Base-by-base conservation (phyloP, 1,139 yeast species). In the Magnusiomyces suaveolens region DNA sequence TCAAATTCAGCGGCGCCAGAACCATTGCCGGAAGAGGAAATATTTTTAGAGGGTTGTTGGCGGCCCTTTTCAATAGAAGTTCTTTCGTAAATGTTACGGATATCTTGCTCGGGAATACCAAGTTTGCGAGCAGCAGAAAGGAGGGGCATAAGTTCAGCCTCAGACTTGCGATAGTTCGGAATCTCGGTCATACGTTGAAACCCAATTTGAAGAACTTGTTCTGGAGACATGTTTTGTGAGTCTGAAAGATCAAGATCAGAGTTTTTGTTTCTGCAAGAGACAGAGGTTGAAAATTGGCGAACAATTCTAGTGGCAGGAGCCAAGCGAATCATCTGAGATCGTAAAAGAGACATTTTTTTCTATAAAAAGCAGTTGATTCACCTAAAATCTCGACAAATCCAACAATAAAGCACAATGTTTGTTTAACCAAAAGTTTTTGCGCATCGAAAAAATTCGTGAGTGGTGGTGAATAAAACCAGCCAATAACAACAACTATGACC, bases 61-160 rank as follows among this genome's bases (percentile, higher is more conserved):
- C n/a, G 43, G 50, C 43, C 41, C 24, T 46, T 46, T 23, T 56
- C 65, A 14, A 63, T 60, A 48, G 60, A 59, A 20, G 67, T 66
- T 32, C 63, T 57, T 23, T 60, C 59, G 58, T 68, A 69, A n/a
- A 67, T 62, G 43, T 66, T 63, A 21, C 63, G 62, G 46, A 68
- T 58, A 23, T 63, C 60, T 18, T 50, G 54, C 41, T 63, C 64
- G 16, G 68, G 56, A 29, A 69, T 60, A 2, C 71, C 69, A 16
- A 69, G 65, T 56, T 63, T 59, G 46, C 60, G 57, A n/a, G 66
- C 73, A 18, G 72, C 72, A 3, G 59, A 51, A 20, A 66, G 57
- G 50, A 69, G 59, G 41, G 64, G 62, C 29, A 58, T 55, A 32
- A 66, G 62, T 47, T 67, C 65, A 20, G 60, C 65, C n/a, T 64